Conservation (phyloP, 2,329 filamentous ascomycete species). For the Claviceps pusilla region DNA sequence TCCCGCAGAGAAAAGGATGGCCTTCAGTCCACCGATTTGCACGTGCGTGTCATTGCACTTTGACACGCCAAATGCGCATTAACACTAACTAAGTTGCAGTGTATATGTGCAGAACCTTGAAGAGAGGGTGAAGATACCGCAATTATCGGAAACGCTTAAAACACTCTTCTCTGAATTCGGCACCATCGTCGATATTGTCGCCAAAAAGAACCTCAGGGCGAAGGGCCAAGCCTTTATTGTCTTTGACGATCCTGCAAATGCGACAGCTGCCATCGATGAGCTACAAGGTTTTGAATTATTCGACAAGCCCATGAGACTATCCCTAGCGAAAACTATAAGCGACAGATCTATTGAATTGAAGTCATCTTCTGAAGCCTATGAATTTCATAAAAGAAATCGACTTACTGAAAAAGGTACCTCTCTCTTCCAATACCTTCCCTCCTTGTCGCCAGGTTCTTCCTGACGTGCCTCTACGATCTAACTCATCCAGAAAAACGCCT, state of each 20-base stretch:
- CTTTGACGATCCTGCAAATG: slow-evolving; percentile 69
- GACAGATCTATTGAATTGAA: slow-evolving; percentile 71
- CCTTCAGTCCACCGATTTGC: slow-evolving; percentile 32
- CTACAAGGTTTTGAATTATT: slow-evolving; percentile 87
- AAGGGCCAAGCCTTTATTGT: slow-evolving; percentile 95
- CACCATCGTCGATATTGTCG: slow-evolving; percentile 66
- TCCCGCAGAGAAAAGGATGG: not conserved
- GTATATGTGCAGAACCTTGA: slow-evolving; percentile 73
- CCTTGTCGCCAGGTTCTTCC: not conserved
- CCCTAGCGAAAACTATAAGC: slow-evolving; percentile 67
- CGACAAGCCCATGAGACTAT: slow-evolving; percentile 75
- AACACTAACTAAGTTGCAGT: slow-evolving; percentile 29
- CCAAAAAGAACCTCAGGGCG: slow-evolving; percentile 77
- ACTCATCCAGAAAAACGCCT: slow-evolving; percentile 50
- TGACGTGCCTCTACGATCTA: not conserved
- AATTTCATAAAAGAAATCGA: slow-evolving; percentile 69
- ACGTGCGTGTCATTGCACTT: slow-evolving; percentile 64
- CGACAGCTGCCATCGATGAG: slow-evolving; percentile 68
- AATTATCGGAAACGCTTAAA: slow-evolving; percentile 55
- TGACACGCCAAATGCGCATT: slow-evolving; percentile 35
- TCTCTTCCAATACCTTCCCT: slow-evolving; percentile 6
- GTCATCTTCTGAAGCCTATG: slow-evolving; percentile 66
- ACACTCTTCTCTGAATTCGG: slow-evolving; percentile 84
- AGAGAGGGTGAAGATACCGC: slow-evolving; percentile 73
- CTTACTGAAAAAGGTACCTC: slow-evolving; percentile 74